These are phyloP conservation scores for Mortierella sp. DNA, from an alignment of 371 early-diverging fungal species.

Conservation along the genomic window DNA sequence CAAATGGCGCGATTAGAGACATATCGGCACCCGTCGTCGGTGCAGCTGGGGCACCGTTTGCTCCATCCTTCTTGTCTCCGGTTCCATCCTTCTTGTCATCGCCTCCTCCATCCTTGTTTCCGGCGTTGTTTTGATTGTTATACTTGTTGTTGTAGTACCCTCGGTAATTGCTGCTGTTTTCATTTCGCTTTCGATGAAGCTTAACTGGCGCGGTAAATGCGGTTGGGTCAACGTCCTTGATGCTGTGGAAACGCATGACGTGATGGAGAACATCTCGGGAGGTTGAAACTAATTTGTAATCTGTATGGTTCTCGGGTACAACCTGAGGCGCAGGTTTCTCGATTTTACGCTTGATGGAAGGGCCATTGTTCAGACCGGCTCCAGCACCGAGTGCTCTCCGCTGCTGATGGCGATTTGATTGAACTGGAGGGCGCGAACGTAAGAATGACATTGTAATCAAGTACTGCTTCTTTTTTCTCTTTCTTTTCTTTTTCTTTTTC, in stretches of 20 bases:
- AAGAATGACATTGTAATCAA: slow-evolving; percentile 30
- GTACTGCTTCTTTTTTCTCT: background rate
- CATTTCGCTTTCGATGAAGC: slow-evolving; percentile 72
- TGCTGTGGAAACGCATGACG: slow-evolving; percentile 76
- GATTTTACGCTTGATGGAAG: slow-evolving; percentile 42
- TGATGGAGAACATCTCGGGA: slow-evolving; percentile 65
- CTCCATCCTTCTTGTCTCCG: slow-evolving; percentile 35
- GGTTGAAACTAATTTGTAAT: slow-evolving; percentile 73
- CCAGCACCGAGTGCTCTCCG: slow-evolving; percentile 12
- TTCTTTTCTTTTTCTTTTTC: background rate
- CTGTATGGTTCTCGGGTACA: slow-evolving; percentile 60
- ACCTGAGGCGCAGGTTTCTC: slow-evolving; percentile 27
- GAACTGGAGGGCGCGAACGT: slow-evolving; percentile 30
- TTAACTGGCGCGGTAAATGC: slow-evolving; percentile 77
- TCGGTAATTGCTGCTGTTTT: slow-evolving; percentile 49
- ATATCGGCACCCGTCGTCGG: slow-evolving; percentile 79
- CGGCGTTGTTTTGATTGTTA: slow-evolving; percentile 46
- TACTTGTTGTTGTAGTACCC: slow-evolving; percentile 44
- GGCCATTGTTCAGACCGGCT: slow-evolving; percentile 13
- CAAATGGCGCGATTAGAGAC: slow-evolving; percentile 81
- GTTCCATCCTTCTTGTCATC: slow-evolving; percentile 11
- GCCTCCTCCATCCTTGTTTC: slow-evolving; percentile 14
- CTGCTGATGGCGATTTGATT: slow-evolving; percentile 31
- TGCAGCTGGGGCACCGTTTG: slow-evolving; percentile 3
- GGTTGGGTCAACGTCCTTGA: slow-evolving; percentile 64